phyloP scores from a whole-genome alignment of 129 eudicot genomes.

The Glebionis coronaria region DNA sequence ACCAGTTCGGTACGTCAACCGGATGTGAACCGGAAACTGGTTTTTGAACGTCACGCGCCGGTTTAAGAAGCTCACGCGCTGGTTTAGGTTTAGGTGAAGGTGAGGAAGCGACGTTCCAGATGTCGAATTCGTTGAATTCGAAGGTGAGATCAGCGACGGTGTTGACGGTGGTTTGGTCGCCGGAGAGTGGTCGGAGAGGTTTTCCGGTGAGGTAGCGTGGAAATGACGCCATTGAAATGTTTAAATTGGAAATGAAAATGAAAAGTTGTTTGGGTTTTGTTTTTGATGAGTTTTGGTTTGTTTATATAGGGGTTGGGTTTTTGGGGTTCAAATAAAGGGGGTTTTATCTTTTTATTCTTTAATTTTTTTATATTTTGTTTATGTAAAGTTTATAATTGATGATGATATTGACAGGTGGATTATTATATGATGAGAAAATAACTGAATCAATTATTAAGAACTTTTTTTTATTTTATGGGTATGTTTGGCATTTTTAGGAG shows the following conservation, averaged over 20 bases:
- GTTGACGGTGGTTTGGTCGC: constrained; percentile 18
- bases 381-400: too few species aligned
- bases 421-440: too few species aligned
- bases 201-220: constrained; percentile 48
- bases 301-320: too few species aligned
- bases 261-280: constrained; percentile 9
- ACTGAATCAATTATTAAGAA: too few species aligned
- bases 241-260: neutral
- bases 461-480: too few species aligned
- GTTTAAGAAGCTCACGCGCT: constrained; percentile 13
- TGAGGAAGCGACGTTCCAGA: constrained; percentile 54
- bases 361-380: too few species aligned
- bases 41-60: constrained; percentile 18
- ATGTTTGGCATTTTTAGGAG: too few species aligned
- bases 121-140: constrained; percentile 66
- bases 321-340: too few species aligned
- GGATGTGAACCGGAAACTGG: constrained; percentile 41
- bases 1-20: constrained; percentile 69
- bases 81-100: constrained; percentile 39
- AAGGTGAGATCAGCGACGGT: constrained; percentile 27
- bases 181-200: constrained; percentile 47
- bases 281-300: too few species aligned
- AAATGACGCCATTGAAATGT: constrained; percentile 48
- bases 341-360: too few species aligned
- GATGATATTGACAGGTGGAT: too few species aligned